Evolutionary conservation across 352 stramenopile species (phyloP).

Genomic region (Phytophthora pinifolia): DNA sequence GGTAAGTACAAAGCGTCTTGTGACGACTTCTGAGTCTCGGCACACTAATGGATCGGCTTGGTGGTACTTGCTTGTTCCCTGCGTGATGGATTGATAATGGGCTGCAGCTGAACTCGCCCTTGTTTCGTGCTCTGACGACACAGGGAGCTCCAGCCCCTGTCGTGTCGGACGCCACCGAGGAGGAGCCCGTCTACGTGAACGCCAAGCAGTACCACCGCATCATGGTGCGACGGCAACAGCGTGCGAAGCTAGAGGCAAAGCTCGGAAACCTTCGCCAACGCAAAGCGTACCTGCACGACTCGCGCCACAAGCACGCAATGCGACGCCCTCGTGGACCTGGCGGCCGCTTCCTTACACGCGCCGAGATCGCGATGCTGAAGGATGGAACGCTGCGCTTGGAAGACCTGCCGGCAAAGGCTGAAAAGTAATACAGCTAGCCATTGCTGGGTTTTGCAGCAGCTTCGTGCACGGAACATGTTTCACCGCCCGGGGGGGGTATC

Average conservation of each 20-base stretch:
- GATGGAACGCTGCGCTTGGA: conserved; percentile 65
- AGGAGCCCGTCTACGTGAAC: conserved; percentile 90
- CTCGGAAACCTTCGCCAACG: conserved; percentile 75
- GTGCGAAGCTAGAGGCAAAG: conserved; percentile 86
- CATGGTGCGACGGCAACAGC: conserved; percentile 86
- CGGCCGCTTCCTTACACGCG: conserved; percentile 82
- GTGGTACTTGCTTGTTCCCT: conserved; percentile 20
- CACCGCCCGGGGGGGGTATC: not conserved
- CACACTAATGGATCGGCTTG: conserved; percentile 15
- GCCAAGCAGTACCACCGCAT: conserved; percentile 92
- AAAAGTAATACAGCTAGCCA: conserved; percentile 17
- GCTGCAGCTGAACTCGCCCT: conserved; percentile 44
- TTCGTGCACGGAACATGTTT: not conserved
- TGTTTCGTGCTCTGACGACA: conserved; percentile 50
- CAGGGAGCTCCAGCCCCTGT: conserved; percentile 22
- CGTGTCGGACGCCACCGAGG: conserved; percentile 37
- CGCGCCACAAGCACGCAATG: conserved; percentile 88
- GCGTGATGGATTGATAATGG: not conserved
- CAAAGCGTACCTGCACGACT: conserved; percentile 87
- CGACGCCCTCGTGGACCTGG: conserved; percentile 79
- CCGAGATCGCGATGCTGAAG: conserved; percentile 75
- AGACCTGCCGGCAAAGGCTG: conserved; percentile 51
- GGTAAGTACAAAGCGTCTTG: conserved; percentile 39
- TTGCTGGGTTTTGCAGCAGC: conserved; percentile 3
- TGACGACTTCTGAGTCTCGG: conserved; percentile 1